Base-by-base conservation (phyloP, 768 basidiomycete genomes). In the Auricularia heimuer region DNA sequence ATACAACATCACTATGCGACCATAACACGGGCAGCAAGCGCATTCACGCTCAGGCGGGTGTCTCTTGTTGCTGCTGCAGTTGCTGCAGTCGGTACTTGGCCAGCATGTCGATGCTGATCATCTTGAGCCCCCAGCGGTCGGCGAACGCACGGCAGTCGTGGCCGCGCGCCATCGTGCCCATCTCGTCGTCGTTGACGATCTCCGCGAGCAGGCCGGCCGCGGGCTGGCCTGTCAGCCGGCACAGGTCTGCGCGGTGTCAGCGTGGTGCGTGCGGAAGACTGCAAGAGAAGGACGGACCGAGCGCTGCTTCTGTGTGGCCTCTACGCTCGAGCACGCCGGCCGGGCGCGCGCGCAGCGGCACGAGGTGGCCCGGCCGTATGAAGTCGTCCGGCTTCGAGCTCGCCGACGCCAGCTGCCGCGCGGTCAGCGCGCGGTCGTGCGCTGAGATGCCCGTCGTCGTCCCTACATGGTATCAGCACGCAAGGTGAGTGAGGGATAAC, bases 361-460 rank as follows among this genome's bases (percentile, higher is more conserved):
- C 94, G 81, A 98, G 83, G 72, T 99, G 97, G 3, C 97, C 97
- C 10, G 97, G 97, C 12, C 95, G 86, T 2, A 85, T 85, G 73
- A 99, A 96, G 69, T 96, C 90, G 24, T 80, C 76, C 16, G 90
- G 77, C 1, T 71, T 73, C 16, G 81, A 75, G 12, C 75, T 71
- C 4, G 85, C 7, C 34, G 65, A 37, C 58, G 64, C 91, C 34
- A 99, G 84, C 47, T 89, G 86, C 64, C 92, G 85, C 3, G 82
- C 92, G 3, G 96, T 96, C 64, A 94, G 79, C 39, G 90, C 87
- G 64, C 97, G 88, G 77, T 99, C 97, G 75, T 93, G 88, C 3
- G 96, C 96, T 44, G 96, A 97, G 69, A 99, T 99, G 33, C 97
- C 97, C 18, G 97, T 99, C 3, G 92, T 87, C 3, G 92, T 96